Evolutionary conservation across 1,139 yeast genomes (phyloP).

Genomic region (Casaregolazyma lundiana): DNA sequence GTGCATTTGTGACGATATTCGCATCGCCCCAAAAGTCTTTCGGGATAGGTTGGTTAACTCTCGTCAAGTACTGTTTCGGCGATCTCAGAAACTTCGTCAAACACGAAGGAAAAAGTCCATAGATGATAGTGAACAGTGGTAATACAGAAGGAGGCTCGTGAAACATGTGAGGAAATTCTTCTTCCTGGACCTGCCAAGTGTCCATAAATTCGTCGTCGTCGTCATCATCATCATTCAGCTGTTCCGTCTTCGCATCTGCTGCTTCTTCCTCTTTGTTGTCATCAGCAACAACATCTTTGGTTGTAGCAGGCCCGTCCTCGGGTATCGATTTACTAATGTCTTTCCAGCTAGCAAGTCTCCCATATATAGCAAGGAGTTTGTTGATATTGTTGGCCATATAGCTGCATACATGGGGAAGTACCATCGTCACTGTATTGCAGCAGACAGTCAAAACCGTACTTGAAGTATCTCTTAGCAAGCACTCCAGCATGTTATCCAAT

Average conservation of each 20-base stretch:
- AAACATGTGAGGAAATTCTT: conserved; percentile 15
- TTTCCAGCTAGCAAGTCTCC: conserved; percentile 44
- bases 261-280: background rate
- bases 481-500: conserved; percentile 40
- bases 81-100: conserved; percentile 42
- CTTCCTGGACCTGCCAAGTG: conserved; percentile 34
- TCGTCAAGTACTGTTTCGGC: conserved; percentile 37
- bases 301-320: conserved; percentile 1
- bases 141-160: conserved; percentile 22
- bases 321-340: background rate
- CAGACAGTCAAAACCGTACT: conserved; percentile 42
- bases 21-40: conserved; percentile 34
- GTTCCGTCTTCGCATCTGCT: conserved; percentile 11
- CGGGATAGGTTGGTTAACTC: conserved; percentile 19
- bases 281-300: conserved; percentile 1
- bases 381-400: conserved; percentile 38
- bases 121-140: conserved; percentile 44
- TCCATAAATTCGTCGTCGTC: conserved; percentile 9
- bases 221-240: conserved; percentile 12
- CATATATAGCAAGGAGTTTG: conserved; percentile 44
- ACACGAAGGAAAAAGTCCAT: conserved; percentile 60
- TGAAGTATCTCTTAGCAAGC: conserved; percentile 45
- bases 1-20: conserved; percentile 31
- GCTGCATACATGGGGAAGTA: conserved; percentile 49
- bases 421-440: conserved; percentile 46